A percentile compares a stretch with the other conserved stretches of the same genome.
Conservation (phyloP, 2,329 filamentous ascomycete genomes). For the Atkinsonella texensis region DNA sequence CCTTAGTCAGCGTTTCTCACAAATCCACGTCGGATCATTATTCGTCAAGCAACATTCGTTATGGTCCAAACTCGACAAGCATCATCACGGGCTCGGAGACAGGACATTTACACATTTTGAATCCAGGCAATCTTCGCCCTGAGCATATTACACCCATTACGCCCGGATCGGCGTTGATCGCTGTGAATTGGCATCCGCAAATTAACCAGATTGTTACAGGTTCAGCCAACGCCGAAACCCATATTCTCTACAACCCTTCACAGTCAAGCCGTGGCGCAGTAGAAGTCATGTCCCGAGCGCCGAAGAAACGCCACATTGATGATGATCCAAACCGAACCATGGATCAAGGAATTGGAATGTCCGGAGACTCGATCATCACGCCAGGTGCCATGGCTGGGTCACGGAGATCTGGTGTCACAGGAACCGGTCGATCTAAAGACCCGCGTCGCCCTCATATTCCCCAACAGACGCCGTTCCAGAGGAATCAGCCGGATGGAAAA, state of each 20-base stretch:
- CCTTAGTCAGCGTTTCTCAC: slow-evolving; percentile 69
- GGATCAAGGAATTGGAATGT: slow-evolving; percentile 69
- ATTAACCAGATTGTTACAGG: slow-evolving; percentile 94
- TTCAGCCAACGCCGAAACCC: slow-evolving; percentile 80
- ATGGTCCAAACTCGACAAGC: slow-evolving; percentile 71
- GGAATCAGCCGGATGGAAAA: slow-evolving; percentile 78
- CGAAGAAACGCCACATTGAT: slow-evolving; percentile 90
- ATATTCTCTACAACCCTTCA: slow-evolving; percentile 81
- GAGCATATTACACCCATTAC: slow-evolving; percentile 87
- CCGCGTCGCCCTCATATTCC: slow-evolving; percentile 78
- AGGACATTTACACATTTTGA: slow-evolving; percentile 84
- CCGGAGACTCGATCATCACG: slow-evolving; percentile 68
- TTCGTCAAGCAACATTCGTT: slow-evolving; percentile 75
- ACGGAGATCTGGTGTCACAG: slow-evolving; percentile 57
- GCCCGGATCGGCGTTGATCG: slow-evolving; percentile 67
- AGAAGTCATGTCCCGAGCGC: slow-evolving; percentile 81
- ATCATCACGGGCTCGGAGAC: slow-evolving; percentile 81
- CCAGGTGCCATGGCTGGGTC: slow-evolving; percentile 46
- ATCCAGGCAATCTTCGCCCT: slow-evolving; percentile 76
- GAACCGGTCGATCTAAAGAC: slow-evolving; percentile 64
- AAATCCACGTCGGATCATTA: slow-evolving; percentile 74
- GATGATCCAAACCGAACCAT: slow-evolving; percentile 82
- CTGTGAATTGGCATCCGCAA: slow-evolving; percentile 83
- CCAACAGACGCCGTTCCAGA: slow-evolving; percentile 76
- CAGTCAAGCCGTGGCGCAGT: slow-evolving; percentile 72